phyloP scores from a whole-genome alignment of 1,284 basidiomycete species.

The Cerrena zonata region DNA sequence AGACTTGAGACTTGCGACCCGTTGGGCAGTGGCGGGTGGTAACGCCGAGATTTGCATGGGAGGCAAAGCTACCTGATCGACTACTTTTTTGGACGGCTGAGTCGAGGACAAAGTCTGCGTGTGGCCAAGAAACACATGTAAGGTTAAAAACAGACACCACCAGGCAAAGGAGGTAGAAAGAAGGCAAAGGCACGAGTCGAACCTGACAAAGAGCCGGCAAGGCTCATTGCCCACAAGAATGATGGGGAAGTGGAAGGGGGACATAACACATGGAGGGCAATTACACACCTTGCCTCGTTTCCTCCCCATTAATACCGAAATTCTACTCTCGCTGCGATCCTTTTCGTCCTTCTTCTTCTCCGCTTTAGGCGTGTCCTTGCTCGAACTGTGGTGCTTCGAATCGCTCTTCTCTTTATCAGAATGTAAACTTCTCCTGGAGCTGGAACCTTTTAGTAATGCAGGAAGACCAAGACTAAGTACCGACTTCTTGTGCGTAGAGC shows the following conservation, averaged over 20 bases:
- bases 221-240: no score
- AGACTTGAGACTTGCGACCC: constrained; percentile 71
- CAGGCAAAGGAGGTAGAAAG: background rate
- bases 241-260: background rate
- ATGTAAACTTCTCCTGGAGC: constrained; percentile 74
- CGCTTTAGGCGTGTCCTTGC: constrained; percentile 46
- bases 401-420: constrained; percentile 59
- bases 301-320: constrained; percentile 81
- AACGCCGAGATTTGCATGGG: constrained; percentile 85
- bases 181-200: no score
- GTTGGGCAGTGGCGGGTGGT: constrained; percentile 70
- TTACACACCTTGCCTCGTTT: constrained; percentile 82
- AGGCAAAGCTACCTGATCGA: constrained; percentile 60
- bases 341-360: constrained; percentile 72
- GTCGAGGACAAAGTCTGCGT: constrained; percentile 82
- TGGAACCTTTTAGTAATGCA: constrained; percentile 76
- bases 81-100: constrained; percentile 68
- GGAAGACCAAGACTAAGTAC: constrained; percentile 72
- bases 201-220: background rate
- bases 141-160: background rate
- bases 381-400: constrained; percentile 37
- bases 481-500: constrained; percentile 67
- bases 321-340: constrained; percentile 78
- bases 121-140: constrained; percentile 8
- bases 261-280: background rate